phyloP scores from a whole-genome alignment of 805 yeast species.

The Nakazawaea wickerhamii region DNA sequence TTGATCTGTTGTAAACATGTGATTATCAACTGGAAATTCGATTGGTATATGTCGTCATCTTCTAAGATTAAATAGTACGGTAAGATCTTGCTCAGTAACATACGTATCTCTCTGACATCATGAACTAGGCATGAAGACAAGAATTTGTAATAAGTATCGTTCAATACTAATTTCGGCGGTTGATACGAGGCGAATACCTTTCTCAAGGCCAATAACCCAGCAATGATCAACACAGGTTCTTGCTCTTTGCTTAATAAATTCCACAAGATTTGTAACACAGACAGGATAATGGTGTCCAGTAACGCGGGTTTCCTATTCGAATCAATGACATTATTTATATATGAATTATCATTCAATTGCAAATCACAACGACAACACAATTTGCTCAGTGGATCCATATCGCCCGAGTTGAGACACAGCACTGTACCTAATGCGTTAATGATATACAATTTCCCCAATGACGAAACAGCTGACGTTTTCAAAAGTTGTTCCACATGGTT shows the following conservation, averaged over 20 bases:
- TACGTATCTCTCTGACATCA: conserved; percentile 50
- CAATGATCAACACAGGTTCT: conserved; percentile 2
- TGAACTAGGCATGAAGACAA: conserved; percentile 33
- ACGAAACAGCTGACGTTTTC: not conserved
- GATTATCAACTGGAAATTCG: conserved; percentile 40
- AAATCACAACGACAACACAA: conserved; percentile 36
- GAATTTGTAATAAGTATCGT: conserved; percentile 31
- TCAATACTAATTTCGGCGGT: conserved; percentile 34
- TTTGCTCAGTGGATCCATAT: conserved; percentile 26
- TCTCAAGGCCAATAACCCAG: conserved; percentile 34
- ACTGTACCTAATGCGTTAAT: conserved; percentile 36
- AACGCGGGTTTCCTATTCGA: not conserved
- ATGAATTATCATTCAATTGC: conserved; percentile 9
- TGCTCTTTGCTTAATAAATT: not conserved
- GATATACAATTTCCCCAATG: conserved; percentile 19
- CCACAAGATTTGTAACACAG: not conserved
- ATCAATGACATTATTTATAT: conserved; percentile 3
- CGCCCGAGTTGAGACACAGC: conserved; percentile 36
- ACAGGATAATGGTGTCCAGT: not conserved
- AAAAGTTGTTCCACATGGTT: not conserved
- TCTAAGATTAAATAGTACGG: conserved; percentile 46
- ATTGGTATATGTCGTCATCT: conserved; percentile 34
- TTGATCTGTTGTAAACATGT: conserved; percentile 36
- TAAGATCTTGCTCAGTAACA: conserved; percentile 45
- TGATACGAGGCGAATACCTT: conserved; percentile 48